Conservation (phyloP, 140 eudicot genomes). For the Stevia rebaudiana region DNA sequence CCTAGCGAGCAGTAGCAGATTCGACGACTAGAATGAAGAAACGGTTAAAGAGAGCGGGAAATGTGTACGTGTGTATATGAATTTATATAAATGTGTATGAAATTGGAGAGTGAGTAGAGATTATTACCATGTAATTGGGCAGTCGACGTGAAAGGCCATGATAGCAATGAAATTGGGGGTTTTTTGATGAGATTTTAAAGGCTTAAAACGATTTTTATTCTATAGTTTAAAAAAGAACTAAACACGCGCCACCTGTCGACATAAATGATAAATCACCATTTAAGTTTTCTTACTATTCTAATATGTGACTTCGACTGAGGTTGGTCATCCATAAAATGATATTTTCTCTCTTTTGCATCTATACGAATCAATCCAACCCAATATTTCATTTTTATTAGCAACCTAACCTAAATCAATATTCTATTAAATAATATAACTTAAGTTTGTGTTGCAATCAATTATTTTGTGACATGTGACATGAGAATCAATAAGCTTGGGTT, state of each 20-base stretch:
- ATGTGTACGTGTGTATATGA: background rate
- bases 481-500: no score
- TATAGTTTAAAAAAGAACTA: background rate
- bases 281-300: background rate
- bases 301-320: no score
- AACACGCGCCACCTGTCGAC: background rate
- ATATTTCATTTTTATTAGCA: no score
- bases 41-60: constrained; percentile 25
- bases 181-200: constrained; percentile 29
- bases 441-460: no score
- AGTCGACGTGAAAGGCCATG: constrained; percentile 91
- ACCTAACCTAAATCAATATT: no score
- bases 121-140: constrained; percentile 89
- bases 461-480: no score
- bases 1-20: constrained; percentile 83
- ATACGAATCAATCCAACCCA: no score
- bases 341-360: no score
- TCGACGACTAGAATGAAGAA: constrained; percentile 46
- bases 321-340: no score
- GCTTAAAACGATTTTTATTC: constrained; percentile 15
- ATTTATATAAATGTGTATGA: background rate
- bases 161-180: constrained; percentile 26
- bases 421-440: no score
- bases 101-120: constrained; percentile 21
- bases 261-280: background rate